Base-by-base conservation (phyloP, 2,329 filamentous ascomycete genomes). In the Ophiognomonia clavigignenti-juglandacearum region DNA sequence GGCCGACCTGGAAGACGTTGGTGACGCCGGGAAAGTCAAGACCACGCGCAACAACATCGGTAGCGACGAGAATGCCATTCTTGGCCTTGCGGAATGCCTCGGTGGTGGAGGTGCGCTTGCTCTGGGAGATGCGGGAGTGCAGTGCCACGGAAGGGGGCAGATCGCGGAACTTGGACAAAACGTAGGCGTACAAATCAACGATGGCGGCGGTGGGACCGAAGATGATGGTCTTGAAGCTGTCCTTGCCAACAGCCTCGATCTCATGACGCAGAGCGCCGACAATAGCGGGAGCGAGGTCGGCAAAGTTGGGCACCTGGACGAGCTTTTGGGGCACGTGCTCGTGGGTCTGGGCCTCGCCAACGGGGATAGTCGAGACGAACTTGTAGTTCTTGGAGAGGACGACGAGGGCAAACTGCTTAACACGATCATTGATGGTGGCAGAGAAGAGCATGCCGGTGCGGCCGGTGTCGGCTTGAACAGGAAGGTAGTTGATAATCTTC, bases 381-480 rank as follows among this genome's bases (percentile, higher is more conserved):
- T 87, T 82, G 74, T 92, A 95, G 45, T 81, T 67, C 10, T 71
- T 77, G 53, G 82, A 80, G 60, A 93, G 78, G 2, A 84, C 86
- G 38, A 77, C 63, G 34, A 78, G 74, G 32, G 90, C 86, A 47
- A 95, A 77, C 50, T 84, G 81, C 60, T 90, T 77, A 44, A 95
- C 85, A 61, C 92, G 89, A 20, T 80, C 78, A 32, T 81, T 84
- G 65, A 95, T 85, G 18, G 89, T 95, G 9, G 89, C 89, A 4
- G 85, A 90, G 73, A 93, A 95, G 39, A 93, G 80, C 73, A 88
- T 88, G 41, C 88, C 89, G 54, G 84, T 82, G 43, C 79, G 67
- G 48, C 82, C 72, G 23, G 80, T 76, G 43, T 74, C 64, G 2
- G 69, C 62, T 61, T 83, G 80, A 51, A 77, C 65, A 0, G 88